Conservation (phyloP, 495 filamentous ascomycete genomes). For the Clohesyomyces aquaticus region DNA sequence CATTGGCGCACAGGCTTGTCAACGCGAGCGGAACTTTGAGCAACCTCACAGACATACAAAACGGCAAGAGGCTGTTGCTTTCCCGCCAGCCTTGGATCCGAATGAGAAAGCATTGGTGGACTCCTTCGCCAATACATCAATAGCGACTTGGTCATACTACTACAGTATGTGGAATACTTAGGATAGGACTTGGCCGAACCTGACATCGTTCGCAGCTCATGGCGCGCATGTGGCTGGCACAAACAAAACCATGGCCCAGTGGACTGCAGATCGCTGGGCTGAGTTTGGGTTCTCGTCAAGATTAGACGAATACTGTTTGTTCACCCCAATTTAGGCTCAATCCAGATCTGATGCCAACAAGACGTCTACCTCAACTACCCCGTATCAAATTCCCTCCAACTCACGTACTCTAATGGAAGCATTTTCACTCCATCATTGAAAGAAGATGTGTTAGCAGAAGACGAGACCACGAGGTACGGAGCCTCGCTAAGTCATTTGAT, state of each 20-base stretch:
- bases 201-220: conserved; percentile 28
- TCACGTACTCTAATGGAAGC: conserved; percentile 37
- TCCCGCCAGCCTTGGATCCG: conserved; percentile 27
- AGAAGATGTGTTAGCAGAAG: conserved; percentile 42
- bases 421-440: conserved; percentile 29
- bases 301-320: conserved; percentile 39
- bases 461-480: conserved; percentile 34
- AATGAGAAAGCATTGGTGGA: conserved; percentile 35
- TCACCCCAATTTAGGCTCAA: neutral
- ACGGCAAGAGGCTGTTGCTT: conserved; percentile 26
- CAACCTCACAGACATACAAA: conserved; percentile 21
- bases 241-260: conserved; percentile 36
- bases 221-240: conserved; percentile 34
- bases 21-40: conserved; percentile 23
- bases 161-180: conserved; percentile 26
- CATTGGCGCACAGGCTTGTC: conserved; percentile 33
- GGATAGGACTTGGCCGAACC: no score
- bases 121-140: conserved; percentile 39
- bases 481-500: neutral
- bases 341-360: neutral
- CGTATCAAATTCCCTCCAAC: conserved; percentile 33
- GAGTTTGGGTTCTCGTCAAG: conserved; percentile 35
- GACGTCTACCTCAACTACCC: conserved; percentile 44
- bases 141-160: conserved; percentile 38
- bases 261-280: conserved; percentile 36